Evolutionary conservation across 2,329 filamentous ascomycete genomes (phyloP).

Genomic region (Karstenula rhodostoma): DNA sequence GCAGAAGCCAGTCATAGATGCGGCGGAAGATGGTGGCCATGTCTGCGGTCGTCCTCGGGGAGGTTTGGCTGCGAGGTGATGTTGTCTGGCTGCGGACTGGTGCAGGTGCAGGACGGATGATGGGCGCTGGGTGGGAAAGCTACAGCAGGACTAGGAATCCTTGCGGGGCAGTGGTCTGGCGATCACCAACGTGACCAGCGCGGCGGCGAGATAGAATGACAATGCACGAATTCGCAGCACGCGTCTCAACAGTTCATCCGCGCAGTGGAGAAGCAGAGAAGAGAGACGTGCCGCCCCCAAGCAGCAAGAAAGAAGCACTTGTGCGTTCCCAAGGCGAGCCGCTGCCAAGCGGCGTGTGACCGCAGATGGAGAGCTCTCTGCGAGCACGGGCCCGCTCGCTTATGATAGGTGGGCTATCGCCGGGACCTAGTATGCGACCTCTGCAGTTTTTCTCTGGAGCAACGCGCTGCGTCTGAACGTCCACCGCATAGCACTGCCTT

Average conservation of each 20-base stretch:
- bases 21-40: constrained; percentile 94
- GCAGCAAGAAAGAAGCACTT: constrained; percentile 32
- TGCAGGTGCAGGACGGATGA: constrained; percentile 30
- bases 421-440: constrained; percentile 25
- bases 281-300: constrained; percentile 43
- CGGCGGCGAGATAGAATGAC: constrained; percentile 37
- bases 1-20: constrained; percentile 97
- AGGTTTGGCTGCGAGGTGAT: constrained; percentile 46
- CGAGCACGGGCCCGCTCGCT: constrained; percentile 24
- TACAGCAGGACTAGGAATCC: constrained; percentile 41
- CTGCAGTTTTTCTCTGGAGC: constrained; percentile 26
- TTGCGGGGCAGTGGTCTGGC: constrained; percentile 41
- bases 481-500: not conserved
- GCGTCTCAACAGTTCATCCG: constrained; percentile 20
- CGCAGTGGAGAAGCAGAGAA: constrained; percentile 32
- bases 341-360: constrained; percentile 27
- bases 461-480: not conserved
- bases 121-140: constrained; percentile 32
- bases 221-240: constrained; percentile 20
- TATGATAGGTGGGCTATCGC: constrained; percentile 26
- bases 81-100: constrained; percentile 28
- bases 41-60: constrained; percentile 19
- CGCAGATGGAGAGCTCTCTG: constrained; percentile 11
- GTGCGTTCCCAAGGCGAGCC: constrained; percentile 19
- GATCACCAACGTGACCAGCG: constrained; percentile 37